Base-by-base conservation (phyloP, 2,329 filamentous ascomycete species). In the Pyricularia pennisetigena region DNA sequence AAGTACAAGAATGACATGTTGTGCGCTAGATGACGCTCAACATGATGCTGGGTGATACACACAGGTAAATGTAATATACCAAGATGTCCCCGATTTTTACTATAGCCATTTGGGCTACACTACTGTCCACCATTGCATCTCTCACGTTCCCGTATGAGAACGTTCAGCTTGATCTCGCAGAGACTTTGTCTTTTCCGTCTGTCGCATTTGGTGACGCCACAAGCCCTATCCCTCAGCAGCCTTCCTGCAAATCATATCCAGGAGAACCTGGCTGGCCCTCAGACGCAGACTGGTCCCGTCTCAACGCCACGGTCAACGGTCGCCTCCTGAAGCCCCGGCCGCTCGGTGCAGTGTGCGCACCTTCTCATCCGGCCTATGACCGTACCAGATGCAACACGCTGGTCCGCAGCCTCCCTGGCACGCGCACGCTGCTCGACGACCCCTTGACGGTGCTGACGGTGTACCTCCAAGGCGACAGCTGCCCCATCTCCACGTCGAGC, bases 401-500 rank as follows among this genome's bases (percentile, higher is more conserved):
- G 7, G 67, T 74, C 2, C 69, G 71, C 16, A 73, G 76, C 28
- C 73, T 76, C 26, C 71, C 71, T 20, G 74, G 72, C 29, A 75
- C 73, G 28, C 73, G 74, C 24, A 75, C 73, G 65, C 78, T 75
- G 71, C 71, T 78, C 5, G 71, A 78, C 69, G 75, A 78, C 26
- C 76, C 77, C 3, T 72, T 78, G 14, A 61, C 23, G 12, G 73
- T 74, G 9, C 65, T 78, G 65, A 72, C 76, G 0, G 72, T 74
- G 65, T 77, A 76, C 75, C 72, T 75, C 2, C 72, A 79, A 68
- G 77, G 77, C 0, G 72, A 71, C 62, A 77, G 76, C 9, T 78
- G 77, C 64, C 65, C 70, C 35, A 71, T 73, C 10, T 68, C 71
- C 1, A 65, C 72, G 14, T 29, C 66, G 9, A 67, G 72, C 3